These are phyloP conservation scores for Boechera stricta DNA, from an alignment of 345 rosid species.

Conservation along the genomic window DNA sequence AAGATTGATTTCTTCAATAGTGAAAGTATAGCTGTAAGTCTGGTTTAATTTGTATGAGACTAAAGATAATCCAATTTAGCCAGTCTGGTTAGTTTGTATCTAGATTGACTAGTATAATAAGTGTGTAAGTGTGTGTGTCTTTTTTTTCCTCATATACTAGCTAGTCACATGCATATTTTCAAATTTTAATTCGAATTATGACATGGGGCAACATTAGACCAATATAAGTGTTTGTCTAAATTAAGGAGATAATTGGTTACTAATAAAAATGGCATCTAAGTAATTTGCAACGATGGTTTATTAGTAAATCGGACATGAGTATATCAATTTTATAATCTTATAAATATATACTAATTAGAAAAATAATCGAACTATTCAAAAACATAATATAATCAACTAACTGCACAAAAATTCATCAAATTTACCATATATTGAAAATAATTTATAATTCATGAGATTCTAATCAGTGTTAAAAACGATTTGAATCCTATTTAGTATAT, in stretches of 20 bases:
- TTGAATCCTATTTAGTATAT: background rate
- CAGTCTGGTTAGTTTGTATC: no score
- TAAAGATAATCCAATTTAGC: background rate
- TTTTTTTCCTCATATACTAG: background rate
- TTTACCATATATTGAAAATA: background rate
- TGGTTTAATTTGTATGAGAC: background rate
- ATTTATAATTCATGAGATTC: background rate
- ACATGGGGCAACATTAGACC: background rate
- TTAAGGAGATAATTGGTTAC: background rate
- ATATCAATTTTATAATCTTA: no score
- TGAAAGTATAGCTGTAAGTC: background rate
- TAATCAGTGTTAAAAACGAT: background rate
- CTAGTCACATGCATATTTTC: background rate
- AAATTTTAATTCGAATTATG: background rate
- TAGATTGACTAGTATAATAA: background rate
- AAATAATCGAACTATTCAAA: background rate
- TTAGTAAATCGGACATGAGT: background rate
- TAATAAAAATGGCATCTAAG: background rate
- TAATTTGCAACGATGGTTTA: background rate
- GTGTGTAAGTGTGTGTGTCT: background rate
- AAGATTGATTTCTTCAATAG: background rate
- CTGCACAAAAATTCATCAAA: background rate
- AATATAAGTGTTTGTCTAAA: background rate
- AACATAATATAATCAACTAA: background rate
- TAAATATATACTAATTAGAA: background rate